phyloP scores from a whole-genome alignment of 2,329 filamentous ascomycete species.

The Sclerotinia trifoliorum region DNA sequence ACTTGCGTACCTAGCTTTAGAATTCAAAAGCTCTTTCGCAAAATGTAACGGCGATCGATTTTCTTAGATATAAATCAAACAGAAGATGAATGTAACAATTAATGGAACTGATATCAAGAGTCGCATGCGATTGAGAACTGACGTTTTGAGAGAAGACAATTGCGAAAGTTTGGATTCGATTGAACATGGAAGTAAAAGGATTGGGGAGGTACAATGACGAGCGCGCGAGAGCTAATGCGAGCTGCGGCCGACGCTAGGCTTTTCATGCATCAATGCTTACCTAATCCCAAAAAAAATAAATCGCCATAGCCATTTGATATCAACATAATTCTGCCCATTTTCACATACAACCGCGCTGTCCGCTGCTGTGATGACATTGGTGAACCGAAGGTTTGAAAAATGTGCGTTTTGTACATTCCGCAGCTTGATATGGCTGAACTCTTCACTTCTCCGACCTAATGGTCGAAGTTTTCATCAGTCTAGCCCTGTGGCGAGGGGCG shows the following conservation, averaged over 20 bases:
- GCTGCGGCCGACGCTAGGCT: slow-evolving; percentile 6
- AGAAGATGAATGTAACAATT: background rate
- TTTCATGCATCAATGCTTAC: background rate
- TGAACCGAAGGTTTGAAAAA: slow-evolving; percentile 40
- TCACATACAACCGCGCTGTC: slow-evolving; percentile 1
- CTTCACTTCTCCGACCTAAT: slow-evolving; percentile 25
- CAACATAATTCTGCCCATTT: background rate
- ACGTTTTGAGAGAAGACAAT: background rate
- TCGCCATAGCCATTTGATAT: background rate
- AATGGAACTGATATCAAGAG: background rate
- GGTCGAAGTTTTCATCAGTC: slow-evolving; percentile 22
- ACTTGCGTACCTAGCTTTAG: background rate
- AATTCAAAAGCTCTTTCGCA: background rate
- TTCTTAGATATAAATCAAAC: background rate
- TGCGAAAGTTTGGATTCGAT: background rate
- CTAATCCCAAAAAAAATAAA: slow-evolving; percentile 9
- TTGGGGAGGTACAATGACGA: slow-evolving; percentile 12
- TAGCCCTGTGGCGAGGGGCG: background rate
- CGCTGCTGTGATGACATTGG: slow-evolving; percentile 43
- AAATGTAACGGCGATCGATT: background rate
- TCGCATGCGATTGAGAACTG: background rate
- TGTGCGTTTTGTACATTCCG: slow-evolving; percentile 46
- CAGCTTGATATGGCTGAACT: slow-evolving; percentile 35
- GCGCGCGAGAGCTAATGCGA: background rate
- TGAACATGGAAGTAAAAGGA: background rate